Evolutionary conservation across 371 early-diverging fungal species (phyloP).

Genomic region (Mucor indicus): DNA sequence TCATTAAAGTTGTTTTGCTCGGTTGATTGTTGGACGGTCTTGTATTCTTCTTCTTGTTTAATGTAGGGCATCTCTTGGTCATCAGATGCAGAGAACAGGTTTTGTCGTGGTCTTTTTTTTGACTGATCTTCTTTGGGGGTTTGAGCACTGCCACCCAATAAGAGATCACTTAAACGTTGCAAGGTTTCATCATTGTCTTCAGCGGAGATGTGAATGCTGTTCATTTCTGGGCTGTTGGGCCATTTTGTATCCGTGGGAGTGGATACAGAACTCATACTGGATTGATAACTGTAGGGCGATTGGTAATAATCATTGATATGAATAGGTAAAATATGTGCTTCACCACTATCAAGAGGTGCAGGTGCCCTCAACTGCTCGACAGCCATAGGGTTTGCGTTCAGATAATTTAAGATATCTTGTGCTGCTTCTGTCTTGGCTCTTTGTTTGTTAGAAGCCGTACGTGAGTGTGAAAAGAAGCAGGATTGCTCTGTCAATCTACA

Average conservation of each 20-base stretch:
- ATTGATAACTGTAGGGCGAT: background rate
- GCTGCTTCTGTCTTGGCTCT: slow-evolving; percentile 9
- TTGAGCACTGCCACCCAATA: no score
- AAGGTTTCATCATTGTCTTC: no score
- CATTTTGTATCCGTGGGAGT: background rate
- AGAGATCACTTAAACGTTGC: no score
- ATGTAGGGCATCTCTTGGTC: no score
- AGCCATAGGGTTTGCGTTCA: slow-evolving; percentile 1
- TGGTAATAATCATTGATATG: background rate
- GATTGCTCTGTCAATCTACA: background rate
- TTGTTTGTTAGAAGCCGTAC: slow-evolving; percentile 3
- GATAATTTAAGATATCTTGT: slow-evolving; percentile 2
- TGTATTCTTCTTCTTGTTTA: background rate
- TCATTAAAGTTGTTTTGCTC: no score
- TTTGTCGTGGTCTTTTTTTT: no score
- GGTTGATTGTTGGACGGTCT: background rate
- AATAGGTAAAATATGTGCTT: slow-evolving; percentile 6
- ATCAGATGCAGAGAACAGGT: no score
- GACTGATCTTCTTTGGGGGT: no score
- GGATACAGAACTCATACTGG: background rate
- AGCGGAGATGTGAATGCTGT: no score
- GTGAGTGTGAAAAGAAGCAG: slow-evolving; percentile 5
- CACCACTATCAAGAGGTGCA: background rate
- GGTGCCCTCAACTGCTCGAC: background rate
- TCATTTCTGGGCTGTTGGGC: no score